phyloP scores from a whole-genome alignment of 306 rosid genomes.

The Pterocarpus santalinus region DNA sequence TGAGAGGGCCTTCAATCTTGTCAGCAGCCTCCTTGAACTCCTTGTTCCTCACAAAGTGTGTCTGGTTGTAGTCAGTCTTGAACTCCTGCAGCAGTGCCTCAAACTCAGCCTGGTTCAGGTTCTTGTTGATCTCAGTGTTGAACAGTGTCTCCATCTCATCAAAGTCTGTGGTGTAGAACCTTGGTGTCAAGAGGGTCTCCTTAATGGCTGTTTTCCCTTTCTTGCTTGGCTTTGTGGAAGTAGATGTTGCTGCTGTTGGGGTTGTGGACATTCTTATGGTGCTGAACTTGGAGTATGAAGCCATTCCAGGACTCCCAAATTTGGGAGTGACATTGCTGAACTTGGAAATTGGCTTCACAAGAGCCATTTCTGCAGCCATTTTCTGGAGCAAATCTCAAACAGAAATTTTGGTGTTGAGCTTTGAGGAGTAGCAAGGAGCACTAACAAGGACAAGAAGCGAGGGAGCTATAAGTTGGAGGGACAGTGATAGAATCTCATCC shows the following conservation, averaged over 20 bases:
- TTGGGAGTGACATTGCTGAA: slow-evolving; percentile 62
- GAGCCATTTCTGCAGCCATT: slow-evolving; percentile 69
- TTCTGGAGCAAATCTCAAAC: neutral
- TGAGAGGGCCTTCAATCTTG: slow-evolving; percentile 77
- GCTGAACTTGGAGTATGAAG: slow-evolving; percentile 53
- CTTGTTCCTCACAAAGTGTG: slow-evolving; percentile 95
- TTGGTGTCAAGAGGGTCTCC: slow-evolving; percentile 91
- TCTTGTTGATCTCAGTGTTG: slow-evolving; percentile 96
- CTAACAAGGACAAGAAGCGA: slow-evolving; percentile 7
- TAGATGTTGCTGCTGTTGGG: slow-evolving; percentile 42
- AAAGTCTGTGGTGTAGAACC: slow-evolving; percentile 97
- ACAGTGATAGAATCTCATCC: slow-evolving; percentile 69
- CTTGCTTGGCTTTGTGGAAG: slow-evolving; percentile 65
- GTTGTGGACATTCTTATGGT: slow-evolving; percentile 69
- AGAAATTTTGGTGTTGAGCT: neutral
- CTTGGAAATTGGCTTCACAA: slow-evolving; percentile 84
- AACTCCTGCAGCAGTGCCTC: slow-evolving; percentile 95
- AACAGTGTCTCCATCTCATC: slow-evolving; percentile 98
- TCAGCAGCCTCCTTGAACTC: slow-evolving; percentile 99
- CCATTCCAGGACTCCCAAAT: slow-evolving; percentile 54
- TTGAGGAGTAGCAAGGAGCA: neutral
- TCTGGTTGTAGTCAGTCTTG: slow-evolving; percentile 97
- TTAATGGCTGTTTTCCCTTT: slow-evolving; percentile 66
- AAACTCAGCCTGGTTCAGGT: slow-evolving; percentile 83
- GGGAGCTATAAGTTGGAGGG: slow-evolving; percentile 11